Evolutionary conservation across 371 early-diverging fungal genomes (phyloP).

Genomic region (Vairimorpha apis): DNA sequence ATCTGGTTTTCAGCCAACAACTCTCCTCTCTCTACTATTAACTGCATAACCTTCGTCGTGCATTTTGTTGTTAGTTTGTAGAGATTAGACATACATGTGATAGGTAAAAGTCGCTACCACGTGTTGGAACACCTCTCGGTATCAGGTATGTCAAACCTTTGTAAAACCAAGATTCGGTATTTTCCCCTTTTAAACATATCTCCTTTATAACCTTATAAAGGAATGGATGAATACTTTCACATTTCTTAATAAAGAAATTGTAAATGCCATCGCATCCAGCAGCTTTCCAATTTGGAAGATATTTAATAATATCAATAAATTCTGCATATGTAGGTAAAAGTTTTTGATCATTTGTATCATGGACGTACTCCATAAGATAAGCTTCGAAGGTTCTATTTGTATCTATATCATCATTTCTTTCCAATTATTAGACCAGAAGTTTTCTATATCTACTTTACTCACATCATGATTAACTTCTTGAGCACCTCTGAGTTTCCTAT

Average conservation of each 20-base stretch:
- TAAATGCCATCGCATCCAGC: neutral
- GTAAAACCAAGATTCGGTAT: neutral
- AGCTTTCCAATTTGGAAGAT: neutral
- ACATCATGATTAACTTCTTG: too few relatives aligned
- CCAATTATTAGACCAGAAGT: too few relatives aligned
- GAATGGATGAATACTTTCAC: neutral
- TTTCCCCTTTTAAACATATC: neutral
- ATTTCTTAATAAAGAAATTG: neutral
- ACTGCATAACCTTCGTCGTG: neutral
- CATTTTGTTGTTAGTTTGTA: slow-evolving; percentile 12
- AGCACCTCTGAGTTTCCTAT: too few relatives aligned
- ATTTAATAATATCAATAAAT: neutral
- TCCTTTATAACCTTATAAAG: neutral
- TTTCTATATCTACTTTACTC: too few relatives aligned
- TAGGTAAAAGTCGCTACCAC: neutral
- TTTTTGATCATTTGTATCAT: neutral
- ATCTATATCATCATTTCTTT: neutral
- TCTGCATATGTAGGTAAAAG: neutral
- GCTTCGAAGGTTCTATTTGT: neutral
- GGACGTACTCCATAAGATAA: neutral
- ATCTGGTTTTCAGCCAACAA: neutral
- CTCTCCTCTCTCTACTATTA: neutral
- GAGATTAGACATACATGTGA: slow-evolving; percentile 3
- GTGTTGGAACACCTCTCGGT: neutral
- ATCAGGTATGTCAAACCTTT: neutral